Evolutionary conservation across 2,329 filamentous ascomycete genomes (phyloP), one percentile per base, ranked within the genome.

Genomic region (Drechslerella stenobrocha): DNA sequence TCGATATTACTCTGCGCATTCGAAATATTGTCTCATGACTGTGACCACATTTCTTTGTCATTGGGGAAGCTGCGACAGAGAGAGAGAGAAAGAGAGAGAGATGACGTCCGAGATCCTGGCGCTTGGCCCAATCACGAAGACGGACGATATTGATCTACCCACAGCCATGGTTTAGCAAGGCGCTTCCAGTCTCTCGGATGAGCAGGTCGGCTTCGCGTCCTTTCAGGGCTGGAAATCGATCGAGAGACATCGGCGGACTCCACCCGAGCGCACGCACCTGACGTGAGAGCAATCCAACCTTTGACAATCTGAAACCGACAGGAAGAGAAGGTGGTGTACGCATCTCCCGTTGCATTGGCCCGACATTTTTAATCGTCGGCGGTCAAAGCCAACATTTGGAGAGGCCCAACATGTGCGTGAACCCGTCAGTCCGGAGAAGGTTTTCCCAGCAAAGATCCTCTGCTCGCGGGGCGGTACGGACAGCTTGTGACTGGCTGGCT

Each of bases 91-190:
- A n/a, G n/a, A n/a, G n/a, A n/a, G n/a, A n/a, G n/a, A 44, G 59
- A 55, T 67, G 63, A 60, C 63, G 50, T 47, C 50, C 32, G 7
- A 22, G 37, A 60, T 15, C 34, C 52, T 55, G 50, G 18, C 32
- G 45, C 60, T 67, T 67, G 5, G 63, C 37, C 63, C 63, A 67
- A 67, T 67, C 63, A 67, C 13, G 40, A 11, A 22, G 4, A 24
- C 32, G 23, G 53, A 18, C 45, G 63, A 60, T 52, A 52, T 44
- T 55, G 63, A 67, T 67, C 63, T 58, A 60, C 63, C 63, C 63
- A 67, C 63, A 55, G 60, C 40, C 55, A 60, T 35, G 63, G 63
- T 67, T 60, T 50, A 59, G 55, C 63, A 60, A 42, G 55, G 63
- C 63, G 63, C 63, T 67, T 67, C 63, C 63, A 67, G 51, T 15